Evolutionary conservation across 352 stramenopile species (phyloP).

Genomic region (Pythium aphanidermatum): DNA sequence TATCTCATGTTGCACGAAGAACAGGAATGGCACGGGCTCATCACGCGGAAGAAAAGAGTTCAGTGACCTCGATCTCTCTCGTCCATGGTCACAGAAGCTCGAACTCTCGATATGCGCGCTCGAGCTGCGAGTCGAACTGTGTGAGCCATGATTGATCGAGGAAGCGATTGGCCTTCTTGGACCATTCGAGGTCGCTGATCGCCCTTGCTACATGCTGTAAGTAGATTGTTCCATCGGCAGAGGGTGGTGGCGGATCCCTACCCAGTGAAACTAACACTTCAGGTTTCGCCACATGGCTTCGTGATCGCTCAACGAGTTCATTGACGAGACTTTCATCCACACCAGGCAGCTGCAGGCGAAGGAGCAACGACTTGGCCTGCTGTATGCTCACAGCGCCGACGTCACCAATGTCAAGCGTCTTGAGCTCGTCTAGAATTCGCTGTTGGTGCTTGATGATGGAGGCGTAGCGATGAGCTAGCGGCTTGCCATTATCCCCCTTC

Average conservation of each 20-base stretch:
- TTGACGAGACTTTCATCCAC: conserved; percentile 41
- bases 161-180: conserved; percentile 70
- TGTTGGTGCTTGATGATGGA: conserved; percentile 46
- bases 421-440: conserved; percentile 64
- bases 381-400: conserved; percentile 28
- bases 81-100: conserved; percentile 62
- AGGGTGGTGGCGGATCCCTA: neutral
- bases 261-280: neutral
- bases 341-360: conserved; percentile 40
- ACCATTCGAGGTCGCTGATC: conserved; percentile 57
- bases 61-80: too few species aligned
- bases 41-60: too few species aligned
- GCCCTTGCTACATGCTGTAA: conserved; percentile 43
- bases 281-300: neutral
- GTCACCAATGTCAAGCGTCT: conserved; percentile 29
- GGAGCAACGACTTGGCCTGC: conserved; percentile 42
- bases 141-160: conserved; percentile 70
- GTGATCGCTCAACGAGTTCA: conserved; percentile 35
- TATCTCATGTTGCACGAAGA: too few species aligned
- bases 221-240: conserved; percentile 21
- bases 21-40: too few species aligned
- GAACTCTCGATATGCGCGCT: conserved; percentile 62
- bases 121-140: conserved; percentile 79
- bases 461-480: conserved; percentile 23
- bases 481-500: conserved; percentile 26